Evolutionary conservation across 2,329 filamentous ascomycete species (phyloP), one percentile per base, ranked within the genome.

Genomic region (Kalmusia sp.): DNA sequence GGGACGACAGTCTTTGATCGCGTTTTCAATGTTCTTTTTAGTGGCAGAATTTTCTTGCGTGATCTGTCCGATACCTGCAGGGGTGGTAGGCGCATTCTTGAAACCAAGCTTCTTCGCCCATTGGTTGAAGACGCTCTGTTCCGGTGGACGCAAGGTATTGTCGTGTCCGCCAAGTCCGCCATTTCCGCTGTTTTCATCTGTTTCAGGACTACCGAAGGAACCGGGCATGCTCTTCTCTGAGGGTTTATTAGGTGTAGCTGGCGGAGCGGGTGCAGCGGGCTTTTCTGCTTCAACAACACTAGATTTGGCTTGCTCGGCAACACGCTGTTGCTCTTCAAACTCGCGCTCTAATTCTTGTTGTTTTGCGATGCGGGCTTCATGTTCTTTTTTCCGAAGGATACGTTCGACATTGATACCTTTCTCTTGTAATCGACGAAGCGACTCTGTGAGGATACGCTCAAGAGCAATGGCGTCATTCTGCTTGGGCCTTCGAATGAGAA

Each of bases 361-460:
- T 68, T 97, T 93, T 0, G 92, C 92, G 59, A 98, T 87, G 47
- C 91, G 86, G 5, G 91, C 91, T 73, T 98, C 92, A 2, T 91
- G 90, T 17, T 90, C 92, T 77, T 96, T 96, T 49, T 89, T 89
- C 31, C 91, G 86, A 19, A 99, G 81, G 57, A 99, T 98, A 44
- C 95, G 89, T 68, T 97, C 92, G 33, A 99, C 95, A 62, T 99
- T 98, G 80, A 97, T 98, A 1, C 95, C 95, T 59, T 95, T 91
- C 55, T 87, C 87, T 64, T 91, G 88, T 34, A 99, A 78, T 46
- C 93, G 88, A 40, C 90, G 84, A 21, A 99, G 81, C 63, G 93
- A 91, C 7, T 95, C 87, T 52, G 90, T 93, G 31, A 99, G 79
- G 58, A 99, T 89, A 48, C 92, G 93, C 75, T 98, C 95, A 51